Conservation (phyloP, 148 eudicot species). For the Vaccinium vitisidaea region DNA sequence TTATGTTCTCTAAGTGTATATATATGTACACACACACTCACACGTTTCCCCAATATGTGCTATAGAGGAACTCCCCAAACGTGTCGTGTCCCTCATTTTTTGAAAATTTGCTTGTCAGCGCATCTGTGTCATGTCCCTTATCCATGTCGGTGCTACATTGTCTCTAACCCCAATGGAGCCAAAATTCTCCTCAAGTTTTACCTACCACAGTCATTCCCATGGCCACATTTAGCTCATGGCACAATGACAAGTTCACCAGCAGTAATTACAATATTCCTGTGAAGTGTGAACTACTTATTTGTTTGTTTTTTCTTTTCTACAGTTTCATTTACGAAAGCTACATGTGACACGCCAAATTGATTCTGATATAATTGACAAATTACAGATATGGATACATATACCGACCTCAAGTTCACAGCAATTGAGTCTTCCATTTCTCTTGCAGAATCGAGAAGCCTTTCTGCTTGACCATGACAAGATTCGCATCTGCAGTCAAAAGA, state of each 20-base stretch:
- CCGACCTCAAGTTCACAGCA: slow-evolving; percentile 92
- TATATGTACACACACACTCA: too few relatives aligned
- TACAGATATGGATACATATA: slow-evolving; percentile 5
- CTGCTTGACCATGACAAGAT: slow-evolving; percentile 98
- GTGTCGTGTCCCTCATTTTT: too few relatives aligned
- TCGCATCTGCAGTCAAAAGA: slow-evolving; percentile 69
- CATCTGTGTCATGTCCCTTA: too few relatives aligned
- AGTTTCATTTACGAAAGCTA: not conserved
- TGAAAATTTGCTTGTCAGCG: too few relatives aligned
- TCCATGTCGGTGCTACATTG: too few relatives aligned
- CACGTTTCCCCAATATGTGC: too few relatives aligned
- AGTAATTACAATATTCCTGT: not conserved
- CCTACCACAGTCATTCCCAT: not conserved
- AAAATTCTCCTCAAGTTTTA: not conserved
- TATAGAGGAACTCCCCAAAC: too few relatives aligned
- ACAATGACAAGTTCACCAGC: not conserved
- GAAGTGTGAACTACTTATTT: not conserved
- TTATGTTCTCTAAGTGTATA: not conserved
- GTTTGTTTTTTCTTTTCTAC: not conserved
- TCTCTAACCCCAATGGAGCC: not conserved
- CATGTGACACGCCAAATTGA: not conserved
- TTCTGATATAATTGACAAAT: not conserved
- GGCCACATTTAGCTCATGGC: not conserved
- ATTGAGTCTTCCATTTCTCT: slow-evolving; percentile 99
- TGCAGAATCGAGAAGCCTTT: slow-evolving; percentile 97